These are phyloP conservation scores for Xylariaceae sp. DNA, from an alignment of 2,329 filamentous ascomycete genomes.

Conservation along the genomic window DNA sequence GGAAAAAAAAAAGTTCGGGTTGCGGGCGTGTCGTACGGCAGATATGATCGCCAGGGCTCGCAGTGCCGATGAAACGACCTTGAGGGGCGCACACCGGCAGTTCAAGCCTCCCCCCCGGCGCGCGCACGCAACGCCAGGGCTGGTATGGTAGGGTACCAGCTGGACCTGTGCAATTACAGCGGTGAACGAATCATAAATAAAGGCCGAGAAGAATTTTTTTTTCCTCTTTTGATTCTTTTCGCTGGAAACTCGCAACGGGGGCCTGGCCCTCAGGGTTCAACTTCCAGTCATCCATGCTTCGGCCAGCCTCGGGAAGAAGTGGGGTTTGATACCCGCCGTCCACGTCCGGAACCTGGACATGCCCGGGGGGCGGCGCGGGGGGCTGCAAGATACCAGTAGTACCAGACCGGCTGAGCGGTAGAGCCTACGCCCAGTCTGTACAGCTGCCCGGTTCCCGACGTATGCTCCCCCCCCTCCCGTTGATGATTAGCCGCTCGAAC, in stretches of 20 bases:
- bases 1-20: no score
- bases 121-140: background rate
- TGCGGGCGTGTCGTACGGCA: constrained; percentile 1
- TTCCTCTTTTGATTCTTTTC: no score
- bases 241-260: no score
- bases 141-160: background rate
- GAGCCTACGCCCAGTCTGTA: background rate
- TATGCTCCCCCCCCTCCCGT: constrained; percentile 2
- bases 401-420: background rate
- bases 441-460: constrained; percentile 6
- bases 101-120: background rate
- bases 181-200: background rate
- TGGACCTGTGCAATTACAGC: no score
- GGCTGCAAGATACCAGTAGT: background rate
- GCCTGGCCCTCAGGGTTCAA: no score
- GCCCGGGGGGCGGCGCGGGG: background rate
- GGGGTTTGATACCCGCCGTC: constrained; percentile 3
- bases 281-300: no score
- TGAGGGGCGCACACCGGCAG: background rate
- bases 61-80: background rate
- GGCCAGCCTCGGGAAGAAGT: no score
- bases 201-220: background rate
- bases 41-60: constrained; percentile 3
- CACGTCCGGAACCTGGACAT: constrained; percentile 5
- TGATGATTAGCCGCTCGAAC: constrained; percentile 4